Percentiles rank a stretch among this genome's conserved stretches.
phyloP scores from a whole-genome alignment of 805 yeast species.

The Kodamaea hsintzibuensis region DNA sequence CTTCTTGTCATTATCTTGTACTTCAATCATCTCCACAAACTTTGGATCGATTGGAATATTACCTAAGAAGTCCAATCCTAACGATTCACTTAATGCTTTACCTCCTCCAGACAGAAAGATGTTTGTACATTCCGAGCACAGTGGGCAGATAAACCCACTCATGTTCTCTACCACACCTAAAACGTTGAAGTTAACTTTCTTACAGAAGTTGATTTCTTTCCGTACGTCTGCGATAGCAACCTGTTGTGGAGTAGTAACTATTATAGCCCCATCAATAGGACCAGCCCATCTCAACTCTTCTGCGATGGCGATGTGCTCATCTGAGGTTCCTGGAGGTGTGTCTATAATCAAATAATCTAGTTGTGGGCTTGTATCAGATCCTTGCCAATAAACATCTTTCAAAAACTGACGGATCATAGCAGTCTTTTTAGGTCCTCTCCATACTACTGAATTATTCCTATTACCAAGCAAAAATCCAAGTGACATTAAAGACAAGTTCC shows the following conservation, averaged over 20 bases:
- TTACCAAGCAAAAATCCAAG: constrained; percentile 83
- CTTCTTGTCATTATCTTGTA: constrained; percentile 41
- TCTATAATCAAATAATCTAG: constrained; percentile 83
- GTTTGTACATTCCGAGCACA: constrained; percentile 88
- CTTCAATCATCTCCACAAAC: constrained; percentile 86
- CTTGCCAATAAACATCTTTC: constrained; percentile 80
- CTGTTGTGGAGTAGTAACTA: constrained; percentile 95
- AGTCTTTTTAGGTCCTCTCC: constrained; percentile 99
- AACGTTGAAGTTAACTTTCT: constrained; percentile 75
- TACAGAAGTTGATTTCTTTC: constrained; percentile 90
- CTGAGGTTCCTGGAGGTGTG: constrained; percentile 99
- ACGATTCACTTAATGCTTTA: constrained; percentile 58
- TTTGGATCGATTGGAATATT: constrained; percentile 91
- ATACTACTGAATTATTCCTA: constrained; percentile 88
- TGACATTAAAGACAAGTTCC: constrained; percentile 68
- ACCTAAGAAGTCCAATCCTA: constrained; percentile 71
- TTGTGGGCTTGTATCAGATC: constrained; percentile 45
- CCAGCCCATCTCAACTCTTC: constrained; percentile 74
- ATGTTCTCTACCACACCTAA: constrained; percentile 92
- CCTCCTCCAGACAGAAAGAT: constrained; percentile 97
- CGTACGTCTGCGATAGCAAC: constrained; percentile 93
- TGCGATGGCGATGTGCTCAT: constrained; percentile 95
- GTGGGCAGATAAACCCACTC: constrained; percentile 96
- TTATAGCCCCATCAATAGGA: constrained; percentile 84
- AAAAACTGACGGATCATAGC: constrained; percentile 96